Evolutionary conservation across 2,329 filamentous ascomycete genomes (phyloP).

Genomic region (Simplicillium sp.): DNA sequence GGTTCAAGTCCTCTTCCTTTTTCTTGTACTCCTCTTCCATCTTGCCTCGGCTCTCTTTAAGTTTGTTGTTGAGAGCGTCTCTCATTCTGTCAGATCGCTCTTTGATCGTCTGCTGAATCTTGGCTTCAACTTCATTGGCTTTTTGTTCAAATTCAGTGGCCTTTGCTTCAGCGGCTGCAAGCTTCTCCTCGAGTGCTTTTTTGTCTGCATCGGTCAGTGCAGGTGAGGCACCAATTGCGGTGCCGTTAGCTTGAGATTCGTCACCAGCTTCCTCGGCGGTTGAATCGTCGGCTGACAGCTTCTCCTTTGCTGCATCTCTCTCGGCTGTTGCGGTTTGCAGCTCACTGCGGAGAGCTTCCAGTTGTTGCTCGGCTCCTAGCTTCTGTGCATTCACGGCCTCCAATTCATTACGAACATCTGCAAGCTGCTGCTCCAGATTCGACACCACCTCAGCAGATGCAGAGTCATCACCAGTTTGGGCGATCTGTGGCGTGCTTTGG

Average conservation of each 20-base stretch:
- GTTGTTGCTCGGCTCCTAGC: slow-evolving; percentile 54
- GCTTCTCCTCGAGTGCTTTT: slow-evolving; percentile 51
- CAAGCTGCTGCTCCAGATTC: slow-evolving; percentile 39
- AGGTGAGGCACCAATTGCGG: slow-evolving; percentile 11
- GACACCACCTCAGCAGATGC: slow-evolving; percentile 35
- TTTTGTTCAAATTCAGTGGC: slow-evolving; percentile 57
- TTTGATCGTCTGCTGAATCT: slow-evolving; percentile 51
- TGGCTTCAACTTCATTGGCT: slow-evolving; percentile 54
- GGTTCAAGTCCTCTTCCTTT: slow-evolving; percentile 41
- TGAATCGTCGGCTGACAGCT: slow-evolving; percentile 27
- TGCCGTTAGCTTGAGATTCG: slow-evolving; percentile 10
- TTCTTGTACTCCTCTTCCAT: slow-evolving; percentile 43
- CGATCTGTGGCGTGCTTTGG: slow-evolving; percentile 17
- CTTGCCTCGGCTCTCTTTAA: slow-evolving; percentile 53
- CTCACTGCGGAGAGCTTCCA: slow-evolving; percentile 44
- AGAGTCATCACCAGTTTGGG: slow-evolving; percentile 26
- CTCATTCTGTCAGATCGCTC: slow-evolving; percentile 62
- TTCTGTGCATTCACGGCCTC: slow-evolving; percentile 59
- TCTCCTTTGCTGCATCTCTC: slow-evolving; percentile 48
- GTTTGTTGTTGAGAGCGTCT: slow-evolving; percentile 55
- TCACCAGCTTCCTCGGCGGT: slow-evolving; percentile 9
- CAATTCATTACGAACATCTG: slow-evolving; percentile 48
- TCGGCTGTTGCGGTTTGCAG: slow-evolving; percentile 54
- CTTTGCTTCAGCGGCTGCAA: slow-evolving; percentile 50
- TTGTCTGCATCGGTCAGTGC: slow-evolving; percentile 48